Evolutionary conservation across 495 filamentous ascomycete species (phyloP), one percentile per base, ranked within the genome.

Genomic region (Hypoxylon trugodes): DNA sequence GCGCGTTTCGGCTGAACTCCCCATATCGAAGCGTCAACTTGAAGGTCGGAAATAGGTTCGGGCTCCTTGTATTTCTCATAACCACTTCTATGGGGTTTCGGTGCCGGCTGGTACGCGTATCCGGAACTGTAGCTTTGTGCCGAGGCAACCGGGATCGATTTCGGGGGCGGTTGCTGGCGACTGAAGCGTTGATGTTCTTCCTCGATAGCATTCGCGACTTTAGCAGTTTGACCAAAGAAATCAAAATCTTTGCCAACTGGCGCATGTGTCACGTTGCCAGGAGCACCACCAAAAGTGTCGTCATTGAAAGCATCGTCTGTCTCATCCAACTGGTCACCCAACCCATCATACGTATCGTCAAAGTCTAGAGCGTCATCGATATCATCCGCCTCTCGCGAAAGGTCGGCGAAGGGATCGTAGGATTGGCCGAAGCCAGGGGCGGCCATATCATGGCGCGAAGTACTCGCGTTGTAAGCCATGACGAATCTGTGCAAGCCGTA

Each of bases 281-380:
- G 79, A 4, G 40, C 57, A 37, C 73, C 77, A 54, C 95, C 95
- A 68, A 99, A 99, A n/a, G 95, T 99, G 73, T 96, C 96, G 68
- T 97, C 92, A 75, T 99, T 99, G 82, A 97, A 92, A 36, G 83
- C 92, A 79, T 99, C 95, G 66, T 93, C 90, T 13, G 91, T 90
- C 69, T 98, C 93, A 66, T 96, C 89, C 25, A 99, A 86, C 72
- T 90, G 87, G 74, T 96, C 91, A 2, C 93, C 95, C 16, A 98
- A 81, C 1, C 95, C 95, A 76, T 99, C 96, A 73, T 99, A 98
- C 24, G 95, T 98, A 68, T 99, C 95, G 65, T 98, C 95, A 65
- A 98, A 98, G 58, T 98, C 92, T 52, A 98, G 65, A 21, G 83
- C 92, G 76, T 84, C 93, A 83, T 84, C 90, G 69, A 96, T 88